Evolutionary conservation across 179 eudicot genomes (phyloP).

Genomic region (Spergularia azorica): DNA sequence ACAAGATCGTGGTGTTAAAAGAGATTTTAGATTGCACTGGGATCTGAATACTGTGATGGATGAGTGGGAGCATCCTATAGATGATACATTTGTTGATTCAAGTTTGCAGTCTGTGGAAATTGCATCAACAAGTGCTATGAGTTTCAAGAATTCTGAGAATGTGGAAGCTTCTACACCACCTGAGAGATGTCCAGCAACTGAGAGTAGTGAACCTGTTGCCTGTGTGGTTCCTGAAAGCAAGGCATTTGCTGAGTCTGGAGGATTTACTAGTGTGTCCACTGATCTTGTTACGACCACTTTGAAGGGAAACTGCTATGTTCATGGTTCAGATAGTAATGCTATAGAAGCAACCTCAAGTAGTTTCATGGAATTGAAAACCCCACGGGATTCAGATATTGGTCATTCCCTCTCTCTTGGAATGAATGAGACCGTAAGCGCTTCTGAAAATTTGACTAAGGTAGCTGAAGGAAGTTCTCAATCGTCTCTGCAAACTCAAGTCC

Average conservation of each 20-base stretch:
- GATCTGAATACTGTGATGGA: slow-evolving; percentile 66
- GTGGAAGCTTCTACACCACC: slow-evolving; percentile 16
- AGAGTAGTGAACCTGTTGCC: slow-evolving; percentile 11
- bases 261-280: background rate
- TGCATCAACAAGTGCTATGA: slow-evolving; percentile 18
- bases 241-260: slow-evolving; percentile 2
- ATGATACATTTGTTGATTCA: slow-evolving; percentile 29
- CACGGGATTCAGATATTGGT: slow-evolving; percentile 19
- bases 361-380: slow-evolving; percentile 21
- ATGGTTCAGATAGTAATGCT: slow-evolving; percentile 5
- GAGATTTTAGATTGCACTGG: slow-evolving; percentile 60
- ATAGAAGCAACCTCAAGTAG: slow-evolving; percentile 12
- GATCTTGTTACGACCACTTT: background rate
- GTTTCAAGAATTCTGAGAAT: slow-evolving; percentile 19
- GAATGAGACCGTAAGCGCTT: slow-evolving; percentile 17
- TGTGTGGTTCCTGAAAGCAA: slow-evolving; percentile 7
- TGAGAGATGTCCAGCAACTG: slow-evolving; percentile 12
- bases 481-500: slow-evolving; percentile 23
- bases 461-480: slow-evolving; percentile 12
- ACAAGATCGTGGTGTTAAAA: slow-evolving; percentile 25
- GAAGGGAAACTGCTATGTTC: background rate
- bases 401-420: slow-evolving; percentile 20
- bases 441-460: slow-evolving; percentile 1
- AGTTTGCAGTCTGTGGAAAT: slow-evolving; percentile 12
- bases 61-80: slow-evolving; percentile 62